Evolutionary conservation across 2,329 filamentous ascomycete genomes (phyloP).

Genomic region (Fusarium verrucosum): DNA sequence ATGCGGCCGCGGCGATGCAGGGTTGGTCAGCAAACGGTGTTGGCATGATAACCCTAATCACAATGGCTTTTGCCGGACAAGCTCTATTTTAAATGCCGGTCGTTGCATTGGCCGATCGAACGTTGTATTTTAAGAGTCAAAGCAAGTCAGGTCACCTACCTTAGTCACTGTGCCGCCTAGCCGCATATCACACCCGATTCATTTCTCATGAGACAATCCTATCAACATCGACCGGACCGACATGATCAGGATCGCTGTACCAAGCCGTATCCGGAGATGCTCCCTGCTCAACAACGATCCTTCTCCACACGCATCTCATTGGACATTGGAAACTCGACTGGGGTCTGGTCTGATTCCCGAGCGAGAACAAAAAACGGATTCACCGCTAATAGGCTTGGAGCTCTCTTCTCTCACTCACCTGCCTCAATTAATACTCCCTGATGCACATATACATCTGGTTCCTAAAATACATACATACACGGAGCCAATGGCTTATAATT

Average conservation of each 20-base stretch:
- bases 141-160: not conserved
- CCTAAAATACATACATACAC: not conserved
- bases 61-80: constrained; percentile 45
- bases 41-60: constrained; percentile 39
- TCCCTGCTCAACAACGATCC: constrained; percentile 24
- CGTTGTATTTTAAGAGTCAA: constrained; percentile 10
- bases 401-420: constrained; percentile 5
- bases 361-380: constrained; percentile 12
- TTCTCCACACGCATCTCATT: constrained; percentile 34
- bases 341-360: constrained; percentile 6
- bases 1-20: constrained; percentile 42
- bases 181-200: not conserved
- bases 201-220: constrained; percentile 1
- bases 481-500: constrained; percentile 20
- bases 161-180: constrained; percentile 8
- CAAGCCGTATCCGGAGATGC: constrained; percentile 31
- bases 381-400: constrained; percentile 21
- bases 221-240: not conserved
- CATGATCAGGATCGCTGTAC: constrained; percentile 3
- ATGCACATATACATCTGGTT: constrained; percentile 1
- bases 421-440: constrained; percentile 11
- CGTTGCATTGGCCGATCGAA: not conserved
- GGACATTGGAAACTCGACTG: constrained; percentile 12
- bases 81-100: constrained; percentile 42
- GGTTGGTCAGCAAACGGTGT: constrained; percentile 37